Conservation (phyloP, 768 basidiomycete genomes). For the Pisolithus microcarpus region DNA sequence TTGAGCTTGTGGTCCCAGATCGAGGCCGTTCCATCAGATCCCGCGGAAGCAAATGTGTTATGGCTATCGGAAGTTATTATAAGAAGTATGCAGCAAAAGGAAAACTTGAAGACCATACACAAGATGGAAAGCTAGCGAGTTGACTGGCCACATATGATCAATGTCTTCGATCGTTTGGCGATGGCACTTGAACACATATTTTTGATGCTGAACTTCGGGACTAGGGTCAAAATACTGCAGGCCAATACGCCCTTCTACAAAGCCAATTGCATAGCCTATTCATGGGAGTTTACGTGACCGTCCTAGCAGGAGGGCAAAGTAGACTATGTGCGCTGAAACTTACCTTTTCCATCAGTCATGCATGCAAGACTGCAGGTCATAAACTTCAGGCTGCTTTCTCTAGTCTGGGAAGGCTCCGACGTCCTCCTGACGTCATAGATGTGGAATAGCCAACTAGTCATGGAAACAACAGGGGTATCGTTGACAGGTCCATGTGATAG, state of each 20-base stretch:
- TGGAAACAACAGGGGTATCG: conserved; percentile 79
- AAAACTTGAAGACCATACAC: conserved; percentile 37
- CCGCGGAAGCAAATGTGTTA: conserved; percentile 93
- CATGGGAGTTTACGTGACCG: not conserved
- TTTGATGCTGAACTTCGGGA: conserved; percentile 67
- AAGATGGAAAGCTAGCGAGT: conserved; percentile 91
- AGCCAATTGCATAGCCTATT: conserved; percentile 85
- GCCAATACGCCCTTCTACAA: conserved; percentile 92
- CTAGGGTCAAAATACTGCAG: conserved; percentile 94
- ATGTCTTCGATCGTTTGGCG: conserved; percentile 83
- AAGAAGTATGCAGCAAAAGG: not conserved
- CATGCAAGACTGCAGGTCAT: conserved; percentile 88
- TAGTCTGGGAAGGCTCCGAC: conserved; percentile 61
- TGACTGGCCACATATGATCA: conserved; percentile 96
- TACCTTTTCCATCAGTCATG: conserved; percentile 90
- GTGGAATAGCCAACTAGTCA: conserved; percentile 85
- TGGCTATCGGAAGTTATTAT: conserved; percentile 37
- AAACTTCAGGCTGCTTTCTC: conserved; percentile 93
- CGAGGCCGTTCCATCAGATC: conserved; percentile 88
- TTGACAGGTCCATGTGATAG: conserved; percentile 75
- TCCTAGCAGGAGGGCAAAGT: not conserved
- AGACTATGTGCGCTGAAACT: conserved; percentile 8
- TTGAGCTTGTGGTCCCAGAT: conserved; percentile 98
- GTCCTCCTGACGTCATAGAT: conserved; percentile 85
- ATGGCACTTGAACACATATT: conserved; percentile 91